Evolutionary conservation across 805 yeast species (phyloP).

Genomic region (Barnettozyma populi): DNA sequence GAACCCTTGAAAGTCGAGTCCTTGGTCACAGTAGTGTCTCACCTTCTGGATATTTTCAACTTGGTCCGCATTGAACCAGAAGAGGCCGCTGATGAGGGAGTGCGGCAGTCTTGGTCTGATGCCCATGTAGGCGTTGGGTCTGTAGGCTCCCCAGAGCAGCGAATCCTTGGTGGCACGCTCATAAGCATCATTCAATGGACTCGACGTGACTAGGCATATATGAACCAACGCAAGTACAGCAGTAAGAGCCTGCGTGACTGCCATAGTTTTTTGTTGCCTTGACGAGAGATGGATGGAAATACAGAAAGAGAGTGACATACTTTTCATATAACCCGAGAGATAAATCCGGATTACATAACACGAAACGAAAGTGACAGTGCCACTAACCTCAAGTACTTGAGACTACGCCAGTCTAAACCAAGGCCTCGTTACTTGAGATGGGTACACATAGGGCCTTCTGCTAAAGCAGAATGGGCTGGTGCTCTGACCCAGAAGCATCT

Average conservation of each 20-base stretch:
- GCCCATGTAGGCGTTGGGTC: slow-evolving; percentile 84
- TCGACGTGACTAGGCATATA: not conserved
- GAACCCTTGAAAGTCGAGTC: slow-evolving; percentile 63
- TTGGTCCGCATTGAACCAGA: slow-evolving; percentile 78
- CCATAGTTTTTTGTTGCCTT: not conserved
- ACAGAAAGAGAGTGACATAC: too few relatives aligned
- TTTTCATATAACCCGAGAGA: not conserved
- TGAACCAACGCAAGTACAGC: not conserved
- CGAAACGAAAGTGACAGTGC: too few relatives aligned
- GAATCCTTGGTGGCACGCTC: slow-evolving; percentile 40
- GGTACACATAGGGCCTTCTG: not conserved
- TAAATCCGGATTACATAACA: not conserved
- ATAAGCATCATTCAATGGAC: slow-evolving; percentile 18
- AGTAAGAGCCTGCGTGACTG: not conserved
- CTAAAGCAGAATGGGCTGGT: slow-evolving; percentile 21
- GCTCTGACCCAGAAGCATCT: slow-evolving; percentile 12
- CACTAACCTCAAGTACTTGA: too few relatives aligned
- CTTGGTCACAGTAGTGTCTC: slow-evolving; percentile 73
- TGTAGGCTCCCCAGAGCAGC: slow-evolving; percentile 87
- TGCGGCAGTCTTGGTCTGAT: slow-evolving; percentile 76
- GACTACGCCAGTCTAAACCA: not conserved
- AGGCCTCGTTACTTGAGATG: not conserved
- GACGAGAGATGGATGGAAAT: not conserved
- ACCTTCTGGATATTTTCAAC: slow-evolving; percentile 47
- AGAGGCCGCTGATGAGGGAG: slow-evolving; percentile 68